phyloP scores from a whole-genome alignment of 441 rosid genomes.

The Melastoma candidum region DNA sequence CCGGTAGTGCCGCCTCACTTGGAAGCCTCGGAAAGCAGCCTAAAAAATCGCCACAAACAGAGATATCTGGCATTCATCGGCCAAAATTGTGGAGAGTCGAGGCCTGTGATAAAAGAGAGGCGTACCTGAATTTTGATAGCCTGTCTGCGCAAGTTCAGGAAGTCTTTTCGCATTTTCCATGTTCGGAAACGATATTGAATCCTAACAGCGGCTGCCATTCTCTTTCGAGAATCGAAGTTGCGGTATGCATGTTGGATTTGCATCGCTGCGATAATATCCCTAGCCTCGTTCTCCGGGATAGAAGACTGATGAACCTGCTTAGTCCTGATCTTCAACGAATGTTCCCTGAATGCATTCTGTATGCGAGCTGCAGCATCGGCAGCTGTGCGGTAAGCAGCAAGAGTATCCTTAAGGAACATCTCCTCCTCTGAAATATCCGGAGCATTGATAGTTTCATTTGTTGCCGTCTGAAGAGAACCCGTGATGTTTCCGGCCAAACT shows the following conservation, averaged over 20 bases:
- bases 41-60: constrained; percentile 20
- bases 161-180: constrained; percentile 74
- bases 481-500: constrained; percentile 73
- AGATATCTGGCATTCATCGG: too few species aligned
- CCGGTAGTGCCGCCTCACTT: constrained; percentile 67
- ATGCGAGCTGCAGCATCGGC: constrained; percentile 97
- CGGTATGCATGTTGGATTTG: constrained; percentile 93
- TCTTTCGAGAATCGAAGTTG: constrained; percentile 50
- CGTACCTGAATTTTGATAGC: constrained; percentile 76
- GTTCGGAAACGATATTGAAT: constrained; percentile 86
- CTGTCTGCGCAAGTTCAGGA: constrained; percentile 63
- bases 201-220: constrained; percentile 70
- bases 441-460: constrained; percentile 25
- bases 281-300: constrained; percentile 72
- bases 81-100: too few species aligned
- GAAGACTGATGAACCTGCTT: constrained; percentile 29
- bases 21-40: constrained; percentile 85
- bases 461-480: constrained; percentile 49
- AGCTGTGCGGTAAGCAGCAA: constrained; percentile 78
- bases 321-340: constrained; percentile 54
- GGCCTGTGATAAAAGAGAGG: too few species aligned
- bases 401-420: constrained; percentile 58
- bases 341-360: constrained; percentile 81
- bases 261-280: constrained; percentile 72
- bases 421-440: constrained; percentile 53